These are phyloP conservation scores for Capsicum rhomboideum DNA, from an alignment of 257 asterid genomes.

Conservation along the genomic window DNA sequence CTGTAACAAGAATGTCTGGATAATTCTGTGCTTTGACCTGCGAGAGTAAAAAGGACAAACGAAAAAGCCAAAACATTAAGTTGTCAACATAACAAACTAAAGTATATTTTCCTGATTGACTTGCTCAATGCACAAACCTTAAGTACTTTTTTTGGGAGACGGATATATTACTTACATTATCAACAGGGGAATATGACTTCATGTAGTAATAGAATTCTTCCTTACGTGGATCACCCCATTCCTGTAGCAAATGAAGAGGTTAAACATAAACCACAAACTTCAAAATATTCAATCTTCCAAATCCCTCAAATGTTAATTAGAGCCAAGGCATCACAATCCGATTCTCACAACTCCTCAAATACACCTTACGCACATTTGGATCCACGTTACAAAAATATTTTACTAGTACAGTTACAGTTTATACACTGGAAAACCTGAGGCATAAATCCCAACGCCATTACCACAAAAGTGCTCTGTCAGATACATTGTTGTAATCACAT, in stretches of 20 bases:
- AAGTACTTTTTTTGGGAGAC: neutral
- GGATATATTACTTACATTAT: constrained; percentile 50
- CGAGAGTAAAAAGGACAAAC: constrained; percentile 7
- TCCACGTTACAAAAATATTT: neutral
- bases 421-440: neutral
- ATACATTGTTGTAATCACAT: neutral
- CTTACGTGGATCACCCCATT: constrained; percentile 98
- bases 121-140: neutral
- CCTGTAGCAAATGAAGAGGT: constrained; percentile 45
- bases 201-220: constrained; percentile 82
- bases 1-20: constrained; percentile 82
- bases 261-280: constrained; percentile 2
- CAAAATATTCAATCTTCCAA: neutral
- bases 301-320: neutral
- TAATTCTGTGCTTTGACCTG: constrained; percentile 71
- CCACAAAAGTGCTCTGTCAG: neutral
- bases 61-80: constrained; percentile 4
- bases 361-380: neutral
- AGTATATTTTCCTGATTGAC: neutral
- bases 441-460: neutral
- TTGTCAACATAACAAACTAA: neutral
- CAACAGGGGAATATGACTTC: constrained; percentile 95
- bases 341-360: neutral
- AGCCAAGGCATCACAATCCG: neutral
- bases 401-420: neutral